Evolutionary conservation across 2,329 filamentous ascomycete genomes (phyloP).

Genomic region (Arthroderma sp.): DNA sequence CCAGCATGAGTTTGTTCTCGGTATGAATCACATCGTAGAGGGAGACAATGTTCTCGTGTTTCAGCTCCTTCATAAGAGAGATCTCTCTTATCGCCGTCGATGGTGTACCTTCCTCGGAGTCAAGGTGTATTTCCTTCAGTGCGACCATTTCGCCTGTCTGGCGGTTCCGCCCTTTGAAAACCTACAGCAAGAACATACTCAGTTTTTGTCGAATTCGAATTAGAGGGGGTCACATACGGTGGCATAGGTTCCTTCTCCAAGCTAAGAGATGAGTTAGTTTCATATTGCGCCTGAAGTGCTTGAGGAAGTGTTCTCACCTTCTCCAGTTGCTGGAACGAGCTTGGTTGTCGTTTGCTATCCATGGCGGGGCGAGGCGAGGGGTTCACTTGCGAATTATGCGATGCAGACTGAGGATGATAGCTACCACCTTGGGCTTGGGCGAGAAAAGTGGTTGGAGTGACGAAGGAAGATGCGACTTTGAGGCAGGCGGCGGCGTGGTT

Average conservation of each 20-base stretch:
- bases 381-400: constrained; percentile 7
- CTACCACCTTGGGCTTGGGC: constrained; percentile 15
- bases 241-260: constrained; percentile 96
- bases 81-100: constrained; percentile 97
- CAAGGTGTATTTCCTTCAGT: constrained; percentile 95
- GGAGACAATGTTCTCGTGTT: constrained; percentile 95
- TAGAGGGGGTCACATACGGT: constrained; percentile 49
- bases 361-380: constrained; percentile 35
- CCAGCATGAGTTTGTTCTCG: constrained; percentile 98
- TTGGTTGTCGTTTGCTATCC: constrained; percentile 86
- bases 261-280: constrained; percentile 26
- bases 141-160: constrained; percentile 95
- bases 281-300: too few species aligned
- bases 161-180: constrained; percentile 95
- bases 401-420: constrained; percentile 7
- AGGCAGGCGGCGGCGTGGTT: constrained; percentile 12
- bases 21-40: constrained; percentile 98
- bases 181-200: constrained; percentile 38
- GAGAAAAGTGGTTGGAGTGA: constrained; percentile 26
- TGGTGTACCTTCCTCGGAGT: constrained; percentile 94
- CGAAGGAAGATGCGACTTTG: constrained; percentile 21
- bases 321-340: constrained; percentile 97
- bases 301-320: constrained; percentile 38
- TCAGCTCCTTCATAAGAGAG: constrained; percentile 97
- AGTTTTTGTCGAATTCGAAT: neutral